Evolutionary conservation across 306 rosid species (phyloP), one percentile per base, ranked within the genome.

Genomic region (Dryas alaskensis): DNA sequence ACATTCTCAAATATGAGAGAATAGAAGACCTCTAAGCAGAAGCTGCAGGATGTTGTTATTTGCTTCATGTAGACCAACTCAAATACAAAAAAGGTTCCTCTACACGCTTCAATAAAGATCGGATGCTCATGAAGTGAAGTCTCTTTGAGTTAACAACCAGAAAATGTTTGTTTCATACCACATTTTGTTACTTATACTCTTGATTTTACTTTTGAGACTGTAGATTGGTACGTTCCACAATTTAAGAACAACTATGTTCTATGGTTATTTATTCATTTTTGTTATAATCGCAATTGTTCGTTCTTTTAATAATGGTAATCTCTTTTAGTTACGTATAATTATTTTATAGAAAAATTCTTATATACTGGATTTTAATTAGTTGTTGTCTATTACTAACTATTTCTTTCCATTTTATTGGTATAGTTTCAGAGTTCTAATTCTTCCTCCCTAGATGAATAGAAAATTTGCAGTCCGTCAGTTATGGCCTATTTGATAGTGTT

Each of bases 1-100:
- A 65, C 79, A 2, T 58, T 63, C 71, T 77, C 80, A 50, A 59
- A 57, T 37, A 1, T 44, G 40, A 67, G 51, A 19, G 11, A 77
- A 64, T 73, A 74, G 63, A 59, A 52, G 22, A 57, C 48, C 52
- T 50, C 4, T 9, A 17, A 65, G 50, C 17, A 54, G 57, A 43
- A 27, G 4, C 16, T 17, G 48, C 37, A 22, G 22, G 17, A 54
- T 13, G 14, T 61, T 61, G 45, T 61, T 61, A 61, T 6, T 61
- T 2, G 11, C 13, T 57, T 57, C 61, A 1, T 57, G 5, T 57
- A 57, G 22, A 9, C 61, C 39, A 57, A 57, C 12, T 8, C 62
- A 25, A 3, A 9, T 9, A 16, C 5, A 4, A 6, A 14, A 40
- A 61, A 12, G 50, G 13, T n/a, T 13, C 68, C n/a, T 67, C 5